These are phyloP conservation scores for Magnusiomyces starmeri DNA, from an alignment of 1,139 yeast species.

Conservation along the genomic window DNA sequence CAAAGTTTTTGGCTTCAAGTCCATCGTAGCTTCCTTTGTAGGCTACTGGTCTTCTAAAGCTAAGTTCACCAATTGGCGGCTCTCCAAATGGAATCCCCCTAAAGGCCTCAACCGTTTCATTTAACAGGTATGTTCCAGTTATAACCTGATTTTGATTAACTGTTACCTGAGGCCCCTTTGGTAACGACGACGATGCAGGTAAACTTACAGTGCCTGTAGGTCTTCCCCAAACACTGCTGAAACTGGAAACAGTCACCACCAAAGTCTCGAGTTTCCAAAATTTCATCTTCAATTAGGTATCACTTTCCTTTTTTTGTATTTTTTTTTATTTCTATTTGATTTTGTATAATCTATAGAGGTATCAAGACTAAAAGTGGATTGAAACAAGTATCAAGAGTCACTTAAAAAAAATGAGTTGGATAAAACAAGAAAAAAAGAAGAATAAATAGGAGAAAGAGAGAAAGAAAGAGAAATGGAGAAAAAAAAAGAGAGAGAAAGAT, in stretches of 20 bases:
- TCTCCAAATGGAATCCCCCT: constrained; percentile 27
- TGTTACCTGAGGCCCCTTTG: constrained; percentile 7
- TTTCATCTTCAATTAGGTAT: too few species aligned
- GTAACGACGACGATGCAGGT: background rate
- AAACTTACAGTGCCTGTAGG: too few species aligned
- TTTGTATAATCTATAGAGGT: too few species aligned
- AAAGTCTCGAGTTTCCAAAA: too few species aligned
- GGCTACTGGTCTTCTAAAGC: constrained; percentile 20
- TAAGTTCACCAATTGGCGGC: constrained; percentile 23
- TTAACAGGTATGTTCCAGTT: constrained; percentile 6
- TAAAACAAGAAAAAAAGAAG: background rate
- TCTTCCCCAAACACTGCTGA: too few species aligned
- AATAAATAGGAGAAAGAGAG: background rate
- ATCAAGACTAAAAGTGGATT: too few species aligned
- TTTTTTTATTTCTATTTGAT: too few species aligned
- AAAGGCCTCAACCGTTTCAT: constrained; percentile 18
- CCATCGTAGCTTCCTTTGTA: constrained; percentile 9
- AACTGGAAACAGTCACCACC: too few species aligned
- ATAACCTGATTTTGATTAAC: constrained; percentile 9
- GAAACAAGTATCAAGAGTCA: too few species aligned
- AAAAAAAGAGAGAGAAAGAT: background rate
- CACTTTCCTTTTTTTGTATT: too few species aligned
- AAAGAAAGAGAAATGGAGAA: background rate
- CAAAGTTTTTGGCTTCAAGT: constrained; percentile 4
- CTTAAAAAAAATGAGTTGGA: background rate